A percentile compares a stretch with the other conserved stretches of the same genome.
phyloP scores from a whole-genome alignment of 495 filamentous ascomycete genomes.

The Penicillium canescens region DNA sequence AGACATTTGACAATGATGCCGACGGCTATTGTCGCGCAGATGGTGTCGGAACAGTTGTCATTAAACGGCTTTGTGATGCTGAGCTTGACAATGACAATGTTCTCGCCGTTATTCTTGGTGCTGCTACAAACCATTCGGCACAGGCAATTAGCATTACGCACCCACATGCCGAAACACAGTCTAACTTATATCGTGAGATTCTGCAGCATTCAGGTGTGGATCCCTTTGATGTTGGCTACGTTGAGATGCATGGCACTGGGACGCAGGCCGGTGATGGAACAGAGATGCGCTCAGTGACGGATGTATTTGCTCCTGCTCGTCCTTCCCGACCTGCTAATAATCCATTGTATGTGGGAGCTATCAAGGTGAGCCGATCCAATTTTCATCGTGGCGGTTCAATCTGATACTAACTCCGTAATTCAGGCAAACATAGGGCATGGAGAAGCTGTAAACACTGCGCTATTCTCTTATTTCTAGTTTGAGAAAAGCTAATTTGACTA shows the following conservation, averaged over 20 bases:
- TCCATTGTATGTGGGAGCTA: conserved; percentile 27
- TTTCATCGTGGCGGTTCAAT: too few species aligned
- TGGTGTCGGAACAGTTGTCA: conserved; percentile 39
- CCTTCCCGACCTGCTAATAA: neutral
- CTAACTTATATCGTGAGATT: conserved; percentile 41
- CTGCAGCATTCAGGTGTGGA: conserved; percentile 44
- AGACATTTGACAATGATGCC: conserved; percentile 66
- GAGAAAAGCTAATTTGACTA: too few species aligned
- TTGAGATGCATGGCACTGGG: conserved; percentile 52
- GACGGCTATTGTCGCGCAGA: conserved; percentile 71
- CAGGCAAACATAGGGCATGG: conserved; percentile 43
- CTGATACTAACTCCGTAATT: too few species aligned
- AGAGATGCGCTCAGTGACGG: conserved; percentile 30
- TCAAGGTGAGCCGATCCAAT: conserved; percentile 9
- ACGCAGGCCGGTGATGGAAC: conserved; percentile 42
- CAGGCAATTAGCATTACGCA: conserved; percentile 46
- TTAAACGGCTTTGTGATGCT: conserved; percentile 51
- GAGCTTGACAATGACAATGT: conserved; percentile 47
- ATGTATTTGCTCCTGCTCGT: conserved; percentile 23
- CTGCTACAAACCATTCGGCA: conserved; percentile 44
- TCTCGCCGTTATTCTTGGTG: conserved; percentile 35
- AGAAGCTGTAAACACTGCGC: conserved; percentile 21
- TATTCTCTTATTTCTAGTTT: too few species aligned
- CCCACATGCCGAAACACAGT: conserved; percentile 52
- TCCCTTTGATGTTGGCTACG: conserved; percentile 49